Conservation (phyloP, 352 stramenopile genomes). For the Vaucheria bursata region DNA sequence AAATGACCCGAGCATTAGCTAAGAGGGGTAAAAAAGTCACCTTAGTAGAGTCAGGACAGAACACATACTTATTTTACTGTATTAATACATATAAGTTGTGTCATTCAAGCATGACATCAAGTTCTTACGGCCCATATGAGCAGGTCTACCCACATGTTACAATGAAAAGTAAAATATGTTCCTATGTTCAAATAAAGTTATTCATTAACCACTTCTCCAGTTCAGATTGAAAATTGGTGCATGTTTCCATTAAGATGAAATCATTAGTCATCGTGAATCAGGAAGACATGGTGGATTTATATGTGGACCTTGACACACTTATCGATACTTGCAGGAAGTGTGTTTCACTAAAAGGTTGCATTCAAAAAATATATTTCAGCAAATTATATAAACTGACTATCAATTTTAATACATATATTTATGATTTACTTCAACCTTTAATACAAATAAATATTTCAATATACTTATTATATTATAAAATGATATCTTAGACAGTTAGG, state of each 20-base stretch:
- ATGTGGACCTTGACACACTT: conserved; percentile 10
- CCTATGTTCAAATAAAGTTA: neutral
- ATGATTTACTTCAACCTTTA: no score
- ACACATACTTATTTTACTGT: no score
- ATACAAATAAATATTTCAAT: no score
- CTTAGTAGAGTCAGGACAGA: no score
- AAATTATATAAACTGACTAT: no score
- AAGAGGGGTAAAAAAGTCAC: no score
- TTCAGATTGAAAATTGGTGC: conserved; percentile 7
- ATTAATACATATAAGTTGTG: no score
- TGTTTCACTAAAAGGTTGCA: conserved; percentile 10
- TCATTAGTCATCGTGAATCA: conserved; percentile 14
- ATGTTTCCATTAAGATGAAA: conserved; percentile 6
- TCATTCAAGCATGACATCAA: neutral
- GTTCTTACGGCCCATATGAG: neutral
- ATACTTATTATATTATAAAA: no score
- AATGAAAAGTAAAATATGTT: conserved; percentile 3
- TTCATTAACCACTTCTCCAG: neutral
- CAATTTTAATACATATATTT: no score
- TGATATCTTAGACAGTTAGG: no score
- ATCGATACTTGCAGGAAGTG: conserved; percentile 3
- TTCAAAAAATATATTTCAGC: no score
- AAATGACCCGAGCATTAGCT: no score
- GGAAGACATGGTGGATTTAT: conserved; percentile 9
- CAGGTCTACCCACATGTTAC: neutral